Evolutionary conservation across 2,329 filamentous ascomycete species (phyloP).

Genomic region (Tolypocladium guangdongense): DNA sequence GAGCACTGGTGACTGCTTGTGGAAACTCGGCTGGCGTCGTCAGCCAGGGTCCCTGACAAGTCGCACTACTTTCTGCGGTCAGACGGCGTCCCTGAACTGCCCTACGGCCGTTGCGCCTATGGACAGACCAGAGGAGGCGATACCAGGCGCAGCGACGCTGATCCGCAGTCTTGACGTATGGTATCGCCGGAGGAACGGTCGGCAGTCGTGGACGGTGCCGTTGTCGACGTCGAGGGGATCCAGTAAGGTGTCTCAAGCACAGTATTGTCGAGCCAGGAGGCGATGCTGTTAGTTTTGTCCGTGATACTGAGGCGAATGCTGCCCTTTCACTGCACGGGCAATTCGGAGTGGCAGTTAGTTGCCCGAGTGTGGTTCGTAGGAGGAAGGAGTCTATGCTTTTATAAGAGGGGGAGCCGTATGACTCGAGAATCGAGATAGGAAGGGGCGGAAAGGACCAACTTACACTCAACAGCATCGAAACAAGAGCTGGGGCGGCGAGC

Average conservation of each 20-base stretch:
- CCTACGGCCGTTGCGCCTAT: conserved; percentile 9
- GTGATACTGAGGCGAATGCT: too few species aligned
- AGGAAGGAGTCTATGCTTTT: neutral
- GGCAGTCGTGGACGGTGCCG: neutral
- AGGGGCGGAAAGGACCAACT: neutral
- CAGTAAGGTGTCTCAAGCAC: neutral
- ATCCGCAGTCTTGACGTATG: neutral
- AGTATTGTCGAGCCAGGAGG: too few species aligned
- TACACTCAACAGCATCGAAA: neutral
- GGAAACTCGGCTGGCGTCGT: conserved; percentile 20
- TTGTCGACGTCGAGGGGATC: neutral
- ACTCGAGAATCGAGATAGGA: neutral
- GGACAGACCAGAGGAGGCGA: neutral
- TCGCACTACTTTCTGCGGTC: conserved; percentile 22
- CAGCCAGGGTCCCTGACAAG: conserved; percentile 18
- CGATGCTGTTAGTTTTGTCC: too few species aligned
- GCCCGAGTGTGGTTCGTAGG: neutral
- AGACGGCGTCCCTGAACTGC: conserved; percentile 19
- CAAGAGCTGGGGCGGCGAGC: conserved; percentile 11
- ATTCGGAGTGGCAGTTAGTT: neutral
- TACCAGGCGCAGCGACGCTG: neutral
- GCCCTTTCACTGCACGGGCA: neutral
- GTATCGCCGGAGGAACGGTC: neutral
- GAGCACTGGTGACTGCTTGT: conserved; percentile 14
- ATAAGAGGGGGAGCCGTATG: neutral